These are phyloP conservation scores for Solanum habrochaites DNA, from an alignment of 257 asterid species.

Conservation along the genomic window DNA sequence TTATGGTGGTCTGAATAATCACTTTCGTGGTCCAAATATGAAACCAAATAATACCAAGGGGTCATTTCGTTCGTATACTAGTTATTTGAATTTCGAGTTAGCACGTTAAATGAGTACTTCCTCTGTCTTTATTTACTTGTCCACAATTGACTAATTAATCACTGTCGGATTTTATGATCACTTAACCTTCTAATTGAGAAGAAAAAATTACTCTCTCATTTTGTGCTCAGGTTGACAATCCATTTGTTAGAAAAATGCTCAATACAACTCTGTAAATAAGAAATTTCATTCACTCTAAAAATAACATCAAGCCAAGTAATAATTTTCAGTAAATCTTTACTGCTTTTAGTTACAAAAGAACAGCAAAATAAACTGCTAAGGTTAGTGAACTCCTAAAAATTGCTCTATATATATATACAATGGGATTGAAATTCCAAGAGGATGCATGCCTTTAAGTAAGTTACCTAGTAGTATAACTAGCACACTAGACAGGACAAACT, in stretches of 20 bases:
- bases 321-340: background rate
- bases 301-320: background rate
- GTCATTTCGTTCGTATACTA: background rate
- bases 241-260: background rate
- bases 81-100: background rate
- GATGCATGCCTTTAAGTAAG: background rate
- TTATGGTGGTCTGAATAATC: background rate
- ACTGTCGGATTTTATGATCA: background rate
- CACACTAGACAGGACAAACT: background rate
- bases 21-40: background rate
- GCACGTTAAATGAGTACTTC: background rate
- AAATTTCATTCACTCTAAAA: background rate
- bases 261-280: background rate
- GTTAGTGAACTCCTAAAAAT: background rate
- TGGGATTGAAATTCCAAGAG: background rate
- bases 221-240: background rate
- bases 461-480: background rate
- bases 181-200: background rate
- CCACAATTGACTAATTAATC: background rate
- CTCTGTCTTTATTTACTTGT: background rate
- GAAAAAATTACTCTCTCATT: background rate
- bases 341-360: background rate
- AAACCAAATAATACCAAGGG: background rate
- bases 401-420: background rate
- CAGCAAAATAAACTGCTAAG: background rate